A percentile compares a stretch with the other conserved stretches of the same genome.
These are phyloP conservation scores for Annulohypoxylon nitens DNA, from an alignment of 495 filamentous ascomycete species.

Conservation along the genomic window DNA sequence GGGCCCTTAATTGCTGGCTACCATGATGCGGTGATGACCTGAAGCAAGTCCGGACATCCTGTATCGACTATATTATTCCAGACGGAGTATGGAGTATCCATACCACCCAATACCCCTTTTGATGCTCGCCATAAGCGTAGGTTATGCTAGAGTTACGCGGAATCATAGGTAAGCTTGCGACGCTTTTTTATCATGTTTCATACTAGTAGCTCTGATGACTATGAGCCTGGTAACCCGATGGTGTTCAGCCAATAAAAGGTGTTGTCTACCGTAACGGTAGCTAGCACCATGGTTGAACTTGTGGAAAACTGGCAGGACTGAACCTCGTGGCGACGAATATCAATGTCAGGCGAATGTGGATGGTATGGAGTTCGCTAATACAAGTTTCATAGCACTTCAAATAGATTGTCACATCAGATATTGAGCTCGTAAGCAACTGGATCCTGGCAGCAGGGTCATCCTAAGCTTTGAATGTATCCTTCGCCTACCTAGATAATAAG, in stretches of 20 bases:
- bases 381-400: slow-evolving; percentile 14
- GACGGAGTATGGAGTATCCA: slow-evolving; percentile 17
- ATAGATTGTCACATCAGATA: neutral
- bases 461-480: neutral
- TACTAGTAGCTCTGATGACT: slow-evolving; percentile 34
- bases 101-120: neutral
- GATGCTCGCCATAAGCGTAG: slow-evolving; percentile 8
- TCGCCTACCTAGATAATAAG: neutral
- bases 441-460: neutral
- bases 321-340: slow-evolving; percentile 10
- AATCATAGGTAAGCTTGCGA: slow-evolving; percentile 27
- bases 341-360: neutral
- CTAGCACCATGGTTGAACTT: slow-evolving; percentile 42
- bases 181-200: slow-evolving; percentile 10
- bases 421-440: neutral
- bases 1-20: slow-evolving; percentile 79
- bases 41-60: slow-evolving; percentile 67
- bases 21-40: slow-evolving; percentile 99
- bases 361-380: slow-evolving; percentile 23
- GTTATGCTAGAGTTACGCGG: neutral
- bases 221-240: slow-evolving; percentile 46
- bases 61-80: slow-evolving; percentile 10
- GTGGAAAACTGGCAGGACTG: slow-evolving; percentile 43
- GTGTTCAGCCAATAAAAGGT: slow-evolving; percentile 38
- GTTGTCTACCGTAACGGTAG: slow-evolving; percentile 32